These are phyloP conservation scores for Ulmus americana DNA, from an alignment of 331 rosid genomes.

Conservation along the genomic window DNA sequence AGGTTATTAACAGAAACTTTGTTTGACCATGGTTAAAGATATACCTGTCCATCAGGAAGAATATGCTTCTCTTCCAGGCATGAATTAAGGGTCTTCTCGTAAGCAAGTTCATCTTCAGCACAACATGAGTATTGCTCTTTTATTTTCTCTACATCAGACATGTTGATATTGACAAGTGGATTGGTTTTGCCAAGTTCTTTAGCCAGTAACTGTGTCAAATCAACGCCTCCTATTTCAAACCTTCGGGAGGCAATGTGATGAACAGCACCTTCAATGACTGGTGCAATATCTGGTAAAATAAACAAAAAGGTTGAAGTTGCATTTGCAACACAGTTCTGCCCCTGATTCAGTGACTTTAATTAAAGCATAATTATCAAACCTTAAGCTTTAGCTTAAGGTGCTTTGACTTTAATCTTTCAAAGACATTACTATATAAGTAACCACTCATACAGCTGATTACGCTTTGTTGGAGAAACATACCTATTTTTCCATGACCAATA, in stretches of 20 bases:
- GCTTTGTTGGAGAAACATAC: conserved; percentile 31
- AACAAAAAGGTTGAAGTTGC: background rate
- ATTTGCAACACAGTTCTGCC: background rate
- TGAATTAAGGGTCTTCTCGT: conserved; percentile 48
- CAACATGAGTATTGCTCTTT: conserved; percentile 81
- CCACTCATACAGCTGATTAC: background rate
- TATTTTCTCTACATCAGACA: conserved; percentile 80
- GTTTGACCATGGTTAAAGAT: background rate
- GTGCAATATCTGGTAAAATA: conserved; percentile 73
- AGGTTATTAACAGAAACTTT: background rate
- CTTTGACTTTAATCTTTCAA: background rate
- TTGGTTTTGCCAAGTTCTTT: conserved; percentile 82
- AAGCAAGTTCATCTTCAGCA: conserved; percentile 90
- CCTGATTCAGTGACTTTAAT: background rate
- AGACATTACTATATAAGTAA: background rate
- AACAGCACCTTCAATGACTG: conserved; percentile 97
- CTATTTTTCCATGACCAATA: conserved; percentile 97
- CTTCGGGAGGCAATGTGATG: conserved; percentile 96
- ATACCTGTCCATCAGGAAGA: conserved; percentile 98
- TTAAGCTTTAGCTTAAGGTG: background rate
- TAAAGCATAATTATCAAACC: background rate
- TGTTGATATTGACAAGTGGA: conserved; percentile 56
- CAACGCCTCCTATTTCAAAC: conserved; percentile 93
- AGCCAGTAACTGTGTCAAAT: conserved; percentile 77
- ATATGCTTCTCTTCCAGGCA: conserved; percentile 69